These are phyloP conservation scores for Glutinoglossum americanum DNA, from an alignment of 495 filamentous ascomycete genomes.

Conservation along the genomic window DNA sequence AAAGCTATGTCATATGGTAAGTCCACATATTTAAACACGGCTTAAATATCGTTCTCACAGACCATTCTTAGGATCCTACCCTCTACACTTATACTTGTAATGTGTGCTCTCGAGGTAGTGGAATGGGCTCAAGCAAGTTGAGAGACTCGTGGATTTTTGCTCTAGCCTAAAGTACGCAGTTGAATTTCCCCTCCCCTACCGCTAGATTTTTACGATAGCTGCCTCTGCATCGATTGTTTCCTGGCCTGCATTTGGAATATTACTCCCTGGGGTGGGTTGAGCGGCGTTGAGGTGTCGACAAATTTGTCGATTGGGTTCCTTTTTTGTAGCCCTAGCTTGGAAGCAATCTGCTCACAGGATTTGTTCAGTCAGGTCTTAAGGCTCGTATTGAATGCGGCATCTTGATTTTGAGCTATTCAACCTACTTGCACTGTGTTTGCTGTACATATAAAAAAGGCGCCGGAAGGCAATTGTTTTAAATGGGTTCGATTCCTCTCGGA, in stretches of 20 bases:
- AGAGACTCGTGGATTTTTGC: neutral
- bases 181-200: neutral
- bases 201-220: neutral
- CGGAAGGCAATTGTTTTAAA: no score
- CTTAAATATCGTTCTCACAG: neutral
- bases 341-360: no score
- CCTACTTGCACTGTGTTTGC: no score
- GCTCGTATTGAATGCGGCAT: no score
- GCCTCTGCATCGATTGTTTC: neutral
- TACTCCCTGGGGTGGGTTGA: neutral
- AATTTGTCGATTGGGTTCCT: neutral
- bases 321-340: no score
- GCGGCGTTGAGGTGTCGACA: neutral
- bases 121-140: constrained; percentile 45
- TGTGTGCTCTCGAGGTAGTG: constrained; percentile 79
- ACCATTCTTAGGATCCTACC: constrained; percentile 53
- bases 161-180: neutral
- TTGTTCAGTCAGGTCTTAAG: no score
- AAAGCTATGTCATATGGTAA: constrained; percentile 93
- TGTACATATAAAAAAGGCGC: no score
- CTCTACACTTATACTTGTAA: constrained; percentile 73
- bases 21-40: constrained; percentile 11
- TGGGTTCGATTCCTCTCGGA: no score
- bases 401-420: no score
- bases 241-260: neutral